Percentiles rank a stretch among this genome's conserved stretches.
phyloP scores from a whole-genome alignment of 148 eudicot genomes.

The Amaranthus hypochondriacus region DNA sequence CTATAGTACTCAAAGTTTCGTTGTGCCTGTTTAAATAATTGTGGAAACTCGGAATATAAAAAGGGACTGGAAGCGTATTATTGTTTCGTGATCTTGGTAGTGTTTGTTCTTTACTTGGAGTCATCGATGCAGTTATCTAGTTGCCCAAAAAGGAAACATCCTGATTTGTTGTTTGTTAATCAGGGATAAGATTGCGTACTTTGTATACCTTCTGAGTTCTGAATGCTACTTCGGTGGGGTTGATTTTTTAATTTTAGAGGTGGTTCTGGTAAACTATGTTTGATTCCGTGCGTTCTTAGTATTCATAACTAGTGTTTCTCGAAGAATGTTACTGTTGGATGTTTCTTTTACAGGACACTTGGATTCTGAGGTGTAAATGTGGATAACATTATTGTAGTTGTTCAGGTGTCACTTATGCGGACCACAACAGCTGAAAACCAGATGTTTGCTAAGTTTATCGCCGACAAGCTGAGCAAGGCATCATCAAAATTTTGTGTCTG shows the following conservation, averaged over 20 bases:
- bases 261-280: background rate
- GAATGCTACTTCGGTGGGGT: background rate
- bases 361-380: background rate
- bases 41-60: too few relatives aligned
- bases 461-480: slow-evolving; percentile 71
- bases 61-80: too few relatives aligned
- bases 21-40: too few relatives aligned
- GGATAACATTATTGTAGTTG: slow-evolving; percentile 3
- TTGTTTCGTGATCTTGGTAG: background rate
- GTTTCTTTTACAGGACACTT: background rate
- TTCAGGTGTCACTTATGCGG: slow-evolving; percentile 83
- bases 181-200: background rate
- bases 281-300: background rate
- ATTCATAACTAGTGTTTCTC: background rate
- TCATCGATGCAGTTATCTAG: background rate
- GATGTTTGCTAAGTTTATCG: slow-evolving; percentile 80
- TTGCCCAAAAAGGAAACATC: too few relatives aligned
- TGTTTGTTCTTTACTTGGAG: background rate
- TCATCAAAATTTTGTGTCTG: slow-evolving; percentile 72
- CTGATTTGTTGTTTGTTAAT: background rate
- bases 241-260: background rate
- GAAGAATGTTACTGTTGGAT: background rate
- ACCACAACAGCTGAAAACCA: slow-evolving; percentile 82
- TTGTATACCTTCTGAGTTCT: background rate
- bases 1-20: too few relatives aligned